phyloP scores from a whole-genome alignment of 2,329 filamentous ascomycete genomes.

The Cercospora nicotianae region DNA sequence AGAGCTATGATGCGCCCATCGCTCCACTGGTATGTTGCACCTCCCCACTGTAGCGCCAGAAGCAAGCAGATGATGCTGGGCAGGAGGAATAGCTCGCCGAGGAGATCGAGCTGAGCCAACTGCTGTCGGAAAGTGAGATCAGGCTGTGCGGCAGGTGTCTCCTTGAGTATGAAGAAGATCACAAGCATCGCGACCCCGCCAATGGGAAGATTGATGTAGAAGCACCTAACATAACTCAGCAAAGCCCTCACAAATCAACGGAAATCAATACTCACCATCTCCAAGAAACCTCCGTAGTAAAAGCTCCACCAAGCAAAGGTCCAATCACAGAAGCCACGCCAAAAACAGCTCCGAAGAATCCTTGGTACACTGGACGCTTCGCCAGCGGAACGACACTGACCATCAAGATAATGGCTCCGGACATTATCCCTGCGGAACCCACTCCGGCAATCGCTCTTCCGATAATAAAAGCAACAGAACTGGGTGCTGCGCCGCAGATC shows the following conservation, averaged over 20 bases:
- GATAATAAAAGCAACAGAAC: slow-evolving; percentile 42
- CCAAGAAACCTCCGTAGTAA: slow-evolving; percentile 46
- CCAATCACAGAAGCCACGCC: slow-evolving; percentile 45
- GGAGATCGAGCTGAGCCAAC: slow-evolving; percentile 48
- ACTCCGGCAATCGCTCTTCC: slow-evolving; percentile 45
- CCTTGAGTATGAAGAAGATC: slow-evolving; percentile 45
- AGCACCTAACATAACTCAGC: slow-evolving; percentile 13
- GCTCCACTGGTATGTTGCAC: slow-evolving; percentile 45
- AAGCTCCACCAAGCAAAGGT: slow-evolving; percentile 47
- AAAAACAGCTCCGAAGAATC: slow-evolving; percentile 41
- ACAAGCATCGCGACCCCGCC: slow-evolving; percentile 43
- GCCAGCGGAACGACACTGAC: slow-evolving; percentile 45
- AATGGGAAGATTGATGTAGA: slow-evolving; percentile 46
- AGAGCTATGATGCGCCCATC: slow-evolving; percentile 47
- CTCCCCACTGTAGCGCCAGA: slow-evolving; percentile 53
- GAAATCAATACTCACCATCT: slow-evolving; percentile 22
- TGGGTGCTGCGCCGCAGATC: slow-evolving; percentile 50
- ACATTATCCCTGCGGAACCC: slow-evolving; percentile 43
- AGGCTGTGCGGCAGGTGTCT: slow-evolving; percentile 24
- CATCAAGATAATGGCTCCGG: slow-evolving; percentile 45
- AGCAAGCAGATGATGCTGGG: slow-evolving; percentile 48
- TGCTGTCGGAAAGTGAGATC: slow-evolving; percentile 38
- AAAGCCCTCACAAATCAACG: not conserved
- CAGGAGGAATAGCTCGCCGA: slow-evolving; percentile 44
- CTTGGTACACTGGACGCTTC: slow-evolving; percentile 43